Percentiles rank a stretch among this genome's conserved stretches.
These are phyloP conservation scores for Cystobasidium slooffiae DNA, from an alignment of 1,284 basidiomycete species.

Conservation along the genomic window DNA sequence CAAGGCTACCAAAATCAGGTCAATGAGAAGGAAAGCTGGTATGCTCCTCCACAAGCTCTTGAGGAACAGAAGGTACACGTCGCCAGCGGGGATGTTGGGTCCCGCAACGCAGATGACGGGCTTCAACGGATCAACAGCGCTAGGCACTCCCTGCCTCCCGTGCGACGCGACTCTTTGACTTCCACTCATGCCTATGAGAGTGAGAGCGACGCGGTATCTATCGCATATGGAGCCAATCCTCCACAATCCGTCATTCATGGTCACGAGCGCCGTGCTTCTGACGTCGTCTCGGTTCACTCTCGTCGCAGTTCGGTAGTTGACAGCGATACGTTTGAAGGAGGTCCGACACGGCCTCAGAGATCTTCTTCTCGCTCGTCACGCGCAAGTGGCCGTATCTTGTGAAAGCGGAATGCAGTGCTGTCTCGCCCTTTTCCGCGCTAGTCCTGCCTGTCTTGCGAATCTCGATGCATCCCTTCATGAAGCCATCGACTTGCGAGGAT, in stretches of 20 bases:
- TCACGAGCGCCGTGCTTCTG: no score
- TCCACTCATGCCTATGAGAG: background rate
- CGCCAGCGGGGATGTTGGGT: background rate
- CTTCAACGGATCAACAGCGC: background rate
- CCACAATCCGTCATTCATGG: background rate
- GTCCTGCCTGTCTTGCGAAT: no score
- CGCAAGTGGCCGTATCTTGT: constrained; percentile 4
- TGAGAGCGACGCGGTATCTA: constrained; percentile 1
- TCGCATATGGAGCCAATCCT: background rate
- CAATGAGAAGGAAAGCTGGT: constrained; percentile 24
- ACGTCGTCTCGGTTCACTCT: no score
- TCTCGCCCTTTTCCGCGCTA: no score
- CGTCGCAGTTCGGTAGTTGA: background rate
- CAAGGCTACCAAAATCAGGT: background rate
- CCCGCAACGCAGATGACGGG: background rate
- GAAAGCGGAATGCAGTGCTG: background rate
- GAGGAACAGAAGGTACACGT: constrained; percentile 6
- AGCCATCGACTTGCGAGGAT: no score
- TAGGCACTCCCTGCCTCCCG: background rate
- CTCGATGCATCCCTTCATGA: no score
- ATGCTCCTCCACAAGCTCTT: constrained; percentile 20
- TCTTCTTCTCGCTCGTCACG: constrained; percentile 18
- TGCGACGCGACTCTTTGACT: background rate
- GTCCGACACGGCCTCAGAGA: constrained; percentile 3
- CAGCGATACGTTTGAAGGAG: background rate